phyloP scores from a whole-genome alignment of 139 green algal genomes.

The Eudorina sp. region DNA sequence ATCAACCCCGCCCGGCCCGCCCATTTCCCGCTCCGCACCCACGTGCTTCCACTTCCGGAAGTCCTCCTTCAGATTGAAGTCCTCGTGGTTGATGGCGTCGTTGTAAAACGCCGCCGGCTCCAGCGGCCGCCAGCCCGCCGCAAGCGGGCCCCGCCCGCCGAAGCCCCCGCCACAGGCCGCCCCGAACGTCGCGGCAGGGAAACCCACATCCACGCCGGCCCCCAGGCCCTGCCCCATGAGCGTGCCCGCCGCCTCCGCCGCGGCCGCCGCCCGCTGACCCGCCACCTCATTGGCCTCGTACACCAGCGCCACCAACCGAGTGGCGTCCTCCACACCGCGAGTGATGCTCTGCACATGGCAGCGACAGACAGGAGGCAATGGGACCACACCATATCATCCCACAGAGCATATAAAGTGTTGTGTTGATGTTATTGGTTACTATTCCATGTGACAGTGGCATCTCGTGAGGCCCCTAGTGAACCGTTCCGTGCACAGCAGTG shows the following conservation, averaged over 20 bases:
- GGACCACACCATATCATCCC: too few species aligned
- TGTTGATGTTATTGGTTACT: too few species aligned
- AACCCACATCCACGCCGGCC: background rate
- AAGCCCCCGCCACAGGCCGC: background rate
- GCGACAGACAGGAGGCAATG: background rate
- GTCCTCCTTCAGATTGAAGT: constrained; percentile 86
- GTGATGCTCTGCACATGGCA: constrained; percentile 36
- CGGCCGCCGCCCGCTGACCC: background rate
- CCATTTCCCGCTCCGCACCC: background rate
- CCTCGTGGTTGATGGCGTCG: constrained; percentile 83
- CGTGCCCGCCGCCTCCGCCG: background rate
- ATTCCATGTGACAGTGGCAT: too few species aligned
- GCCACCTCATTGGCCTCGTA: constrained; percentile 65
- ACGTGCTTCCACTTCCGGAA: constrained; percentile 75
- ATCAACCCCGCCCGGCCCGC: too few species aligned
- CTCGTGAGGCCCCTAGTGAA: too few species aligned
- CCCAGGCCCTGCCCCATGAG: background rate
- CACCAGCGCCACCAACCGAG: constrained; percentile 67
- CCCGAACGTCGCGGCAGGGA: background rate
- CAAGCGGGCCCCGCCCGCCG: background rate
- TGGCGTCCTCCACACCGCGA: constrained; percentile 53
- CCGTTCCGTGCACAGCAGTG: too few species aligned
- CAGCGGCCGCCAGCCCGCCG: constrained; percentile 41
- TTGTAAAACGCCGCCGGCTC: constrained; percentile 79
- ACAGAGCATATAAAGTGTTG: too few species aligned